phyloP scores from a whole-genome alignment of 306 rosid genomes.

The Lablab purpureus region DNA sequence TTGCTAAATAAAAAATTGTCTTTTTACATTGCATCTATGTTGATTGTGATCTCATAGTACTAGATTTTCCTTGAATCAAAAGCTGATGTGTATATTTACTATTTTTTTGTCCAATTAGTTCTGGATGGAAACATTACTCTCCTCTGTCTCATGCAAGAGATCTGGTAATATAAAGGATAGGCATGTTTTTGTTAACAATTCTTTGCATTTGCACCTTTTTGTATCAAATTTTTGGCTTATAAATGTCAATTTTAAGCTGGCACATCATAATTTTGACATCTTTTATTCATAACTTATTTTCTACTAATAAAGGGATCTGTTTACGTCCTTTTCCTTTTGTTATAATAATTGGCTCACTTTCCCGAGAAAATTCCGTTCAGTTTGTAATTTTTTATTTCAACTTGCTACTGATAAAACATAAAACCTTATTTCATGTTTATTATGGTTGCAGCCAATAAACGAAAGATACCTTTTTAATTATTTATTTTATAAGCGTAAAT shows the following conservation, averaged over 20 bases:
- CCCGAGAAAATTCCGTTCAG: conserved; percentile 24
- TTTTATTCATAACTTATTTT: conserved; percentile 33
- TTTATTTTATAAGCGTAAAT: background rate
- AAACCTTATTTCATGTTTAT: background rate
- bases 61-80: conserved; percentile 11
- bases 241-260: conserved; percentile 53
- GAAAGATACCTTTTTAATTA: background rate
- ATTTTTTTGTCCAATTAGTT: conserved; percentile 7
- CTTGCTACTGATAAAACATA: conserved; percentile 2
- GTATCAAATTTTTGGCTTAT: background rate
- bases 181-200: conserved; percentile 34
- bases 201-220: conserved; percentile 43
- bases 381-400: conserved; percentile 28
- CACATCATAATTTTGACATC: conserved; percentile 35
- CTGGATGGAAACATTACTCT: conserved; percentile 27
- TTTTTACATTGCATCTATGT: conserved; percentile 20
- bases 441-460: background rate
- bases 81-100: background rate
- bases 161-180: conserved; percentile 30
- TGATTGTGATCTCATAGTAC: conserved; percentile 7
- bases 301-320: conserved; percentile 26
- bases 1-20: conserved; percentile 13
- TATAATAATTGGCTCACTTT: conserved; percentile 4
- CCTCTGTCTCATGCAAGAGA: conserved; percentile 34
- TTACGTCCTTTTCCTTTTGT: conserved; percentile 36